Percentiles rank a stretch among this genome's conserved stretches.
phyloP scores from a whole-genome alignment of 257 asterid species.

The Fraxinus quadrangulata region DNA sequence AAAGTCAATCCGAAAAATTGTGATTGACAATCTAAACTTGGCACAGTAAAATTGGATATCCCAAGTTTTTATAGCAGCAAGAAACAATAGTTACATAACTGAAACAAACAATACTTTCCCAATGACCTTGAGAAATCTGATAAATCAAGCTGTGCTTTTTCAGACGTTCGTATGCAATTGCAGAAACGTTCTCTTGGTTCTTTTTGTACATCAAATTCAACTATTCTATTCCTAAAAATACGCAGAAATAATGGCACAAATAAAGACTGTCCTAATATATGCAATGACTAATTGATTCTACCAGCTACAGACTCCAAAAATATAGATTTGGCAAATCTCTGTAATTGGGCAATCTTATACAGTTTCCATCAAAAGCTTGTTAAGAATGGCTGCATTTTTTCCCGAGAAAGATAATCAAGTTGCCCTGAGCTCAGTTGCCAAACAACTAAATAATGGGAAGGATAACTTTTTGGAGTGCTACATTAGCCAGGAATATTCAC shows the following conservation, averaged over 20 bases:
- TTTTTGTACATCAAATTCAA: not conserved
- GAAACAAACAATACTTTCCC: not conserved
- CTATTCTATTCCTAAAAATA: not conserved
- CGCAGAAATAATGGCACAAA: not conserved
- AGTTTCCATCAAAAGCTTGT: not conserved
- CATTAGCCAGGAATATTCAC: not conserved
- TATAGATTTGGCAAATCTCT: not conserved
- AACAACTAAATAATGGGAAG: not conserved
- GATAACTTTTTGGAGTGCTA: not conserved
- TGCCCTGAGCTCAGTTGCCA: not conserved
- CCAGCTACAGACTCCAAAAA: not conserved
- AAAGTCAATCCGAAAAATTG: conserved; percentile 13
- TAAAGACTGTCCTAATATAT: not conserved
- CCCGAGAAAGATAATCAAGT: not conserved
- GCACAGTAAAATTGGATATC: not conserved
- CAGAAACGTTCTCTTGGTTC: not conserved
- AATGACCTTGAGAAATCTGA: not conserved
- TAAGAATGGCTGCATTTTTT: not conserved
- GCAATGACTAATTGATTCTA: not conserved
- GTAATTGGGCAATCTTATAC: not conserved
- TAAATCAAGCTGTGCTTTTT: not conserved
- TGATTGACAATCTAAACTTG: conserved; percentile 16
- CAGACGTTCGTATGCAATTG: not conserved
- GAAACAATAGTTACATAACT: not conserved
- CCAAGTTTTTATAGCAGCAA: not conserved